Evolutionary conservation across 2,329 filamentous ascomycete genomes (phyloP).

Genomic region (Stagonosporopsis rhizophila): DNA sequence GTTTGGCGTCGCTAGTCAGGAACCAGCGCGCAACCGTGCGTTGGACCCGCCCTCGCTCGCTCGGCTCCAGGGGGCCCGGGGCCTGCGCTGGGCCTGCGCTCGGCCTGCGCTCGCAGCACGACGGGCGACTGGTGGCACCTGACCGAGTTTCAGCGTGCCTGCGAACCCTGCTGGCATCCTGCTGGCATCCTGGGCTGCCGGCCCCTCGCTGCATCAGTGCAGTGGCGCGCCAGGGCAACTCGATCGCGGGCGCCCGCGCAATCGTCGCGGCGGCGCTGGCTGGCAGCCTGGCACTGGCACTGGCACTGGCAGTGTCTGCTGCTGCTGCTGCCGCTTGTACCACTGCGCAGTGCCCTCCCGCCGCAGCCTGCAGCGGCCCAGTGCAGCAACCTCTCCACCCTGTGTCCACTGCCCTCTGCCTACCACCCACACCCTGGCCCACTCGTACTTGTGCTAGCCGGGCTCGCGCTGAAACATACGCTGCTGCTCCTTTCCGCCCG

Average conservation of each 20-base stretch:
- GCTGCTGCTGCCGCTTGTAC: background rate
- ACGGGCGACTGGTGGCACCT: conserved; percentile 9
- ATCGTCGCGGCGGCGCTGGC: no score
- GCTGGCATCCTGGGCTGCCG: background rate
- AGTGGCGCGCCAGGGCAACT: no score
- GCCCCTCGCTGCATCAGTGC: conserved; percentile 5
- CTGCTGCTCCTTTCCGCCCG: conserved; percentile 31
- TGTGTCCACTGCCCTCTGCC: no score
- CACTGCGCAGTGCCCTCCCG: conserved; percentile 12
- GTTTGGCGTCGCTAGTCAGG: conserved; percentile 20
- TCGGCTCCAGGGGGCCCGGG: no score
- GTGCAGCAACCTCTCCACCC: no score
- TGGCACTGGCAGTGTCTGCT: no score
- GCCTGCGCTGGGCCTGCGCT: no score
- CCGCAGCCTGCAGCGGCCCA: conserved; percentile 12
- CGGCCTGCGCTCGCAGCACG: no score
- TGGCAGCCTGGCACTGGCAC: no score
- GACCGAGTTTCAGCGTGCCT: conserved; percentile 23
- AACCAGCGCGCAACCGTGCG: conserved; percentile 13
- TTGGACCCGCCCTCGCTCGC: conserved; percentile 6
- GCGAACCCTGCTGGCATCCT: conserved; percentile 19
- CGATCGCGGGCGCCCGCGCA: no score
- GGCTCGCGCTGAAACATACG: conserved; percentile 29
- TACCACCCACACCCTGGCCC: background rate
- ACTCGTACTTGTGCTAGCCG: conserved; percentile 9